phyloP scores from a whole-genome alignment of 2,329 filamentous ascomycete genomes.

The Coniochaeta sp. region DNA sequence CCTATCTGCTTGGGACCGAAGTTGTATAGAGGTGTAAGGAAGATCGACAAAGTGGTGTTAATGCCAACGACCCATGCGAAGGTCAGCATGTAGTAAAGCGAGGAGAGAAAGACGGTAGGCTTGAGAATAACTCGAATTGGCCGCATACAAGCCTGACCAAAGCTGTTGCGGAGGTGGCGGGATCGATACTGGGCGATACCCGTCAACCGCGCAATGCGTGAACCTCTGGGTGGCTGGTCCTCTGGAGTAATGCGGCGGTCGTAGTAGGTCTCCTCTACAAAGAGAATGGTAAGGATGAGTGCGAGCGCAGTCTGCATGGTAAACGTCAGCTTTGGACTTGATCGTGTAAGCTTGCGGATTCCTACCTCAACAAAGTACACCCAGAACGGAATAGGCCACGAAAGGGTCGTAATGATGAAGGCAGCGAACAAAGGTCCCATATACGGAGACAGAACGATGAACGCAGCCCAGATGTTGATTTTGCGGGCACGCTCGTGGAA shows the following conservation, averaged over 20 bases:
- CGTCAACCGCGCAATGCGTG: slow-evolving; percentile 17
- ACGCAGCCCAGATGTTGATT: slow-evolving; percentile 40
- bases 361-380: slow-evolving; percentile 35
- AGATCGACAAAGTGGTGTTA: slow-evolving; percentile 48
- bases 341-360: too few relatives aligned
- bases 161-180: slow-evolving; percentile 29
- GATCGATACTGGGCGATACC: slow-evolving; percentile 27
- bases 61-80: slow-evolving; percentile 48
- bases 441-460: slow-evolving; percentile 35
- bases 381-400: slow-evolving; percentile 42
- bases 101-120: slow-evolving; percentile 28
- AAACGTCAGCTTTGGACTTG: too few relatives aligned
- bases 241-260: slow-evolving; percentile 30
- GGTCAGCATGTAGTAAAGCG: slow-evolving; percentile 28
- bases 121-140: slow-evolving; percentile 30
- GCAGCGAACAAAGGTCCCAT: slow-evolving; percentile 36
- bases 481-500: slow-evolving; percentile 48
- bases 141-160: slow-evolving; percentile 31
- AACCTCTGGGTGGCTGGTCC: slow-evolving; percentile 27
- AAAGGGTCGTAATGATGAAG: slow-evolving; percentile 38
- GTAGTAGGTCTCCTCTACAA: slow-evolving; percentile 45
- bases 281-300: slow-evolving; percentile 30
- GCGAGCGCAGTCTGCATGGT: slow-evolving; percentile 27
- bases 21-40: slow-evolving; percentile 41
- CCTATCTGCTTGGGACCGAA: slow-evolving; percentile 44